A percentile compares a stretch with the other conserved stretches of the same genome.
Conservation (phyloP, 495 filamentous ascomycete genomes). For the Parathielavia hyrcaniae region DNA sequence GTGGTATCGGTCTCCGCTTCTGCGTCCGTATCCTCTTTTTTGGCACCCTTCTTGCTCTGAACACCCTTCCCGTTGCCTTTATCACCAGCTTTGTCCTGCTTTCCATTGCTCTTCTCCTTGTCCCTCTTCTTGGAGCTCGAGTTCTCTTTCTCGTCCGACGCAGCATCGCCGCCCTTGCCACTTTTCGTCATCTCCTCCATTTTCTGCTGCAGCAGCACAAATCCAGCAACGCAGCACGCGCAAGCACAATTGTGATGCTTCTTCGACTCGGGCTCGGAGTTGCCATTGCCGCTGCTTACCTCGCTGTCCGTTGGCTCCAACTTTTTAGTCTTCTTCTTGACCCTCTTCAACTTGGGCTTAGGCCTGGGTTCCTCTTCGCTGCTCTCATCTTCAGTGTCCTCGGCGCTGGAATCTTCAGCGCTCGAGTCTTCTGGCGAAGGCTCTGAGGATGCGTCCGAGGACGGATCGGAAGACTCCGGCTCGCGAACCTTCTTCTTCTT, state of each 20-base stretch:
- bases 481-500: constrained; percentile 24
- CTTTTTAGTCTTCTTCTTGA: constrained; percentile 16
- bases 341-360: background rate
- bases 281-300: constrained; percentile 1
- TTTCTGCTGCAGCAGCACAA: constrained; percentile 5
- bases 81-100: background rate
- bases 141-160: background rate
- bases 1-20: constrained; percentile 6
- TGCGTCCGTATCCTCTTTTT: background rate
- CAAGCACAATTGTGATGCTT: constrained; percentile 7
- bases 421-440: background rate
- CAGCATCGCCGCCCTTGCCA: constrained; percentile 5
- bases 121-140: background rate
- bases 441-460: constrained; percentile 1
- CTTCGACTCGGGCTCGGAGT: background rate
- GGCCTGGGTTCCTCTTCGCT: constrained; percentile 10
- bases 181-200: constrained; percentile 8
- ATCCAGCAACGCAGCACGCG: constrained; percentile 8
- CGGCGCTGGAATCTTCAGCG: background rate
- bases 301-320: background rate
- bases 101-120: constrained; percentile 4
- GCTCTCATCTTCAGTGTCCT: constrained; percentile 2
- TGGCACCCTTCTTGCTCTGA: background rate
- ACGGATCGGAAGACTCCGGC: constrained; percentile 6
- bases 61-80: background rate